Conservation (phyloP, 495 filamentous ascomycete species). For the Lasiosphaeria miniovina region DNA sequence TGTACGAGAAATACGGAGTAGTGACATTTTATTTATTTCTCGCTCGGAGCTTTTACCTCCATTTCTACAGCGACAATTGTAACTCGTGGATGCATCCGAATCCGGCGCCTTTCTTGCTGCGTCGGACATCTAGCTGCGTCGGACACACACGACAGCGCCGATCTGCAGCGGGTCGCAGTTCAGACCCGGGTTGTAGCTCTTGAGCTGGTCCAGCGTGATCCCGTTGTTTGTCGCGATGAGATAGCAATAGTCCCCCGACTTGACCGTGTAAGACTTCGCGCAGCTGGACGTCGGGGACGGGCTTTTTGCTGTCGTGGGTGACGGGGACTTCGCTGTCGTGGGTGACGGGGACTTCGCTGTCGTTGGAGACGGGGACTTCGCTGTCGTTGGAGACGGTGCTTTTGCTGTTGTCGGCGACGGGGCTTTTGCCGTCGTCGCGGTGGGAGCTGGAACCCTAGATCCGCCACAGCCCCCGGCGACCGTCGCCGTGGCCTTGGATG, state of each 20-base stretch:
- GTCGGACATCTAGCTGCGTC: neutral
- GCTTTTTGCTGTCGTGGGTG: neutral
- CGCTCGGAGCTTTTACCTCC: no score
- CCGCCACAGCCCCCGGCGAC: slow-evolving; percentile 37
- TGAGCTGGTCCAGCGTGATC: slow-evolving; percentile 13
- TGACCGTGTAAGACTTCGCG: slow-evolving; percentile 11
- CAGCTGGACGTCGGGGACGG: slow-evolving; percentile 8
- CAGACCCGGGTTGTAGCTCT: slow-evolving; percentile 9
- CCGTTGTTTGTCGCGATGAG: slow-evolving; percentile 14
- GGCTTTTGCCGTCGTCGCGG: neutral
- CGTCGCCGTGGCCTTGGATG: slow-evolving; percentile 41
- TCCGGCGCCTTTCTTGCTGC: neutral
- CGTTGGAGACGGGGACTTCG: neutral
- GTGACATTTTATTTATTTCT: no score
- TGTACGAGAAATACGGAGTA: no score
- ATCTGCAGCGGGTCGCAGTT: slow-evolving; percentile 14
- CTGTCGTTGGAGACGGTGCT: neutral
- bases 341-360: neutral
- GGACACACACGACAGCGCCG: slow-evolving; percentile 12
- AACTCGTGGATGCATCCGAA: no score
- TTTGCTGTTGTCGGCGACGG: neutral
- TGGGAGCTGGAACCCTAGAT: neutral
- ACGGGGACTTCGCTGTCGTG: neutral
- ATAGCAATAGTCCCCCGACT: slow-evolving; percentile 16
- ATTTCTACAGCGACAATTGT: no score